Evolutionary conservation across 106 monocot species (phyloP).

Genomic region (Phalaenopsis aphrodite): DNA sequence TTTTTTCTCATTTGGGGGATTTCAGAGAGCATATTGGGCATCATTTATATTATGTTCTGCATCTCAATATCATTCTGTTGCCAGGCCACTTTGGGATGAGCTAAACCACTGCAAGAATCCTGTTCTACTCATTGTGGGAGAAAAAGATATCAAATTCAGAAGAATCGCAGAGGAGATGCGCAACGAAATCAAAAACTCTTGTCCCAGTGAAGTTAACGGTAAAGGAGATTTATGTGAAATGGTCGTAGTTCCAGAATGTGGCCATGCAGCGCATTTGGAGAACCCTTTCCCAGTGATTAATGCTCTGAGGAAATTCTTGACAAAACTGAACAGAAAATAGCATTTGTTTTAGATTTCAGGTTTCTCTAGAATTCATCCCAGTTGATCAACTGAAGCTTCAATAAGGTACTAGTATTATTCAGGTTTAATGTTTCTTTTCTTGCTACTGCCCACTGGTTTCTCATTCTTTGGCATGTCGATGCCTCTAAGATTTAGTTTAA

Average conservation of each 20-base stretch:
- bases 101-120: conserved; percentile 44
- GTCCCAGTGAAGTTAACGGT: neutral
- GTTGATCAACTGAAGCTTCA: too few relatives aligned
- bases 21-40: neutral
- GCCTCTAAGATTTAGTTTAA: too few relatives aligned
- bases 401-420: too few relatives aligned
- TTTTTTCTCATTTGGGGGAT: neutral
- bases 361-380: neutral
- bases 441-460: too few relatives aligned
- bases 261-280: conserved; percentile 89
- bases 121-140: conserved; percentile 66
- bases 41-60: neutral
- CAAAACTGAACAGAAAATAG: conserved; percentile 9
- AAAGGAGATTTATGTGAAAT: conserved; percentile 27
- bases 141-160: conserved; percentile 70
- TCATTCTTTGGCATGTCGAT: too few relatives aligned
- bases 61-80: neutral
- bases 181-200: conserved; percentile 17
- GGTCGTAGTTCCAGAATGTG: conserved; percentile 48
- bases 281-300: conserved; percentile 73
- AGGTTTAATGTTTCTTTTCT: too few relatives aligned
- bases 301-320: conserved; percentile 65
- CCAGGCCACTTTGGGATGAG: conserved; percentile 82
- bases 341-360: neutral
- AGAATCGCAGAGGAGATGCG: conserved; percentile 57